Evolutionary conservation across 169 alveolate species (phyloP), one percentile per base, ranked within the genome.

Genomic region (Sarcocystis neurona): DNA sequence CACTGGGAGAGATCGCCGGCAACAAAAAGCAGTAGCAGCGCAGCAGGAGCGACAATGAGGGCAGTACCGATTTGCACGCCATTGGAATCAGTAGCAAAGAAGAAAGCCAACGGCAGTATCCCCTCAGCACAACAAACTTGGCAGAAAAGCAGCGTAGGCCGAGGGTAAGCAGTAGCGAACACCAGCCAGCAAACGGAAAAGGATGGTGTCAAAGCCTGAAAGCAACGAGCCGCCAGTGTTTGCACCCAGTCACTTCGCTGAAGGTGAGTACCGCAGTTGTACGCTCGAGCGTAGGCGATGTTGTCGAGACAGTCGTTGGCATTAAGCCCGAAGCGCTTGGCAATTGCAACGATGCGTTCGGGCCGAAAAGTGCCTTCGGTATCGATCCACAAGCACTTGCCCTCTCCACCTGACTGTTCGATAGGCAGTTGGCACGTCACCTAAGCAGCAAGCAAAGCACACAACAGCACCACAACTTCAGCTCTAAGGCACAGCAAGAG

Each of bases 321-420:
- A 84, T 98, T 98, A 78, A 98, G 94, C 37, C 98, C 98, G 91
- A 96, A 98, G 79, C 99, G 94, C 85, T 97, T 96, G 43, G 99
- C 99, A 30, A 99, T 98, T 43, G 98, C 97, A 43, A 94, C 97
- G 58, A 99, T 95, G 86, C 99, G 96, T 88, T 98, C 99, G 41
- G 99, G 99, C 43, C 99, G 95, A 94, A 99, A 99, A 47, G 99
- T 98, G 66, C 99, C 99, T 92, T 99, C 99, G 23, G 99, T 98
- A 92, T 99, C 99, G 46, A 99, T 98, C 97, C 99, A 99, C 91
- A 97, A 92, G 47, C 99, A 98, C 94, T 98, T 99, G 39, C 96
- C 98, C 60, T 98, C 99, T 4, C 99, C 99, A 15, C 99, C 99
- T 66, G 97, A 95, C 84, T 95, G 96, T 89, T 96, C 98, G 39